These are phyloP conservation scores for Cyberlindnera lachancei DNA, from an alignment of 805 yeast species.

Conservation along the genomic window DNA sequence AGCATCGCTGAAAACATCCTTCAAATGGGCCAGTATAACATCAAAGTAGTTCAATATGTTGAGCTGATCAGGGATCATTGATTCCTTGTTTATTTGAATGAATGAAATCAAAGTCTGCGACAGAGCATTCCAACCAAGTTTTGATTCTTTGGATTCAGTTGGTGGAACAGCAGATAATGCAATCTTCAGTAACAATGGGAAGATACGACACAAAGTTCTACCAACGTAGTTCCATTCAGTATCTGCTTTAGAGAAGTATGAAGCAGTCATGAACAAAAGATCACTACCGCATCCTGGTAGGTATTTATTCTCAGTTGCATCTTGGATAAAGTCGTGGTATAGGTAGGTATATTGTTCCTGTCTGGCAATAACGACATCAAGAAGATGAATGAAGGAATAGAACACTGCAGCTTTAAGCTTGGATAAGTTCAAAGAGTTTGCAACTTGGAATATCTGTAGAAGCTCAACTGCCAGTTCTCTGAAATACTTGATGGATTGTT, in stretches of 20 bases:
- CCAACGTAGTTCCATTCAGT: slow-evolving; percentile 56
- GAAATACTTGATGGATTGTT: slow-evolving; percentile 51
- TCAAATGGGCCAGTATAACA: slow-evolving; percentile 40
- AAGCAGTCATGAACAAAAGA: slow-evolving; percentile 38
- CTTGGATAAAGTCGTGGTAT: slow-evolving; percentile 41
- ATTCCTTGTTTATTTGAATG: slow-evolving; percentile 37
- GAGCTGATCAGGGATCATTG: slow-evolving; percentile 55
- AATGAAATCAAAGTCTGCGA: slow-evolving; percentile 33
- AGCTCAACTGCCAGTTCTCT: slow-evolving; percentile 42
- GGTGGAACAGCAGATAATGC: slow-evolving; percentile 24
- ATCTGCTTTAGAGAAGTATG: slow-evolving; percentile 40
- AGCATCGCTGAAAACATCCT: slow-evolving; percentile 29
- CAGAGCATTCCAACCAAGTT: slow-evolving; percentile 23
- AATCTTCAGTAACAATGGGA: slow-evolving; percentile 42
- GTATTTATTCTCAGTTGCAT: slow-evolving; percentile 18
- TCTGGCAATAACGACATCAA: slow-evolving; percentile 58
- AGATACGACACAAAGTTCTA: slow-evolving; percentile 55
- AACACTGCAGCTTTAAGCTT: slow-evolving; percentile 34
- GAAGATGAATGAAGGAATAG: slow-evolving; percentile 49
- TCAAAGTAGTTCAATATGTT: slow-evolving; percentile 54
- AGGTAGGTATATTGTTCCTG: slow-evolving; percentile 55
- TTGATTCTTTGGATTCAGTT: slow-evolving; percentile 19
- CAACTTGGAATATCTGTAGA: slow-evolving; percentile 27
- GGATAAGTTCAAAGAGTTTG: slow-evolving; percentile 12
- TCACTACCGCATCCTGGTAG: slow-evolving; percentile 47